A percentile compares a stretch with the other conserved stretches of the same genome.
phyloP scores from a whole-genome alignment of 495 filamentous ascomycete species.

The Lentithecium fluviatile region DNA sequence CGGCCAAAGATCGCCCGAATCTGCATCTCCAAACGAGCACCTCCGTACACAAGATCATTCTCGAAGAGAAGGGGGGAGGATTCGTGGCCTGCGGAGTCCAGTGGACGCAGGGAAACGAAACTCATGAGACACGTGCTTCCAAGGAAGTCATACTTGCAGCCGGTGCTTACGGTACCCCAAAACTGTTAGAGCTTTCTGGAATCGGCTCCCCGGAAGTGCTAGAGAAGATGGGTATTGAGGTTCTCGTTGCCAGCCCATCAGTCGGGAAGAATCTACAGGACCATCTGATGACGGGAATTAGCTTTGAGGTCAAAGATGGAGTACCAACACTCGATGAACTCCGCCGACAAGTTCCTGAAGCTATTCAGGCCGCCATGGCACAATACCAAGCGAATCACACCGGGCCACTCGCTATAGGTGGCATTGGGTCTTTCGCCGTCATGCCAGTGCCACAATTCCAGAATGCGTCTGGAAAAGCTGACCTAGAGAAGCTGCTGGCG shows the following conservation, averaged over 20 bases:
- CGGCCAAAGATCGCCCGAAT: too few species aligned
- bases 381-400: background rate
- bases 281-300: constrained; percentile 5
- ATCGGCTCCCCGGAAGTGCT: constrained; percentile 2
- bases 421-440: constrained; percentile 9
- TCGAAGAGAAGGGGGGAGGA: too few species aligned
- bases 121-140: too few species aligned
- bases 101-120: too few species aligned
- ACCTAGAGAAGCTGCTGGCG: too few species aligned
- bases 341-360: constrained; percentile 6
- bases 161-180: constrained; percentile 5
- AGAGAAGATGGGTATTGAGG: too few species aligned
- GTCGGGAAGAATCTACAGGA: constrained; percentile 11
- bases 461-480: too few species aligned
- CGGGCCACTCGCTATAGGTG: background rate
- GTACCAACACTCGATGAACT: constrained; percentile 1
- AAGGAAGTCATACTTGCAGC: constrained; percentile 15
- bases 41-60: too few species aligned
- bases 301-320: constrained; percentile 9
- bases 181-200: constrained; percentile 9
- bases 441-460: too few species aligned
- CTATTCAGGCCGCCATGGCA: background rate
- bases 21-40: too few species aligned
- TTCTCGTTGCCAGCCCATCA: too few species aligned
- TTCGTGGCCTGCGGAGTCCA: too few species aligned